Evolutionary conservation across 495 filamentous ascomycete genomes (phyloP), one percentile per base, ranked within the genome.

Genomic region (Achaetomiella virescens): DNA sequence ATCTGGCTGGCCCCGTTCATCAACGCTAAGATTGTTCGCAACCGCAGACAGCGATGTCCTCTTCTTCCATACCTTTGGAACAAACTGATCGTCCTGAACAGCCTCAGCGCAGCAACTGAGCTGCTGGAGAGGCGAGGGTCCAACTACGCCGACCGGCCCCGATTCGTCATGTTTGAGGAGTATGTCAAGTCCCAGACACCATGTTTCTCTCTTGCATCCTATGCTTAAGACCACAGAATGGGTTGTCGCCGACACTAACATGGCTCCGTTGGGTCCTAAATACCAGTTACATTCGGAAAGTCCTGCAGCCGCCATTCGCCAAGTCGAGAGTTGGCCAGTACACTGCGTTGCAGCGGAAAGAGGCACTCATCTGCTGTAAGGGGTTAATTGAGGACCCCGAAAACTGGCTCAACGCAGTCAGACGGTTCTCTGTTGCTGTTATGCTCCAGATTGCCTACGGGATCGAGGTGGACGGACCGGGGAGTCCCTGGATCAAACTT

Each of bases 131-230:
- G 68, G 40, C 67, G 72, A 3, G 75, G 75, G 1, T 66, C 69
- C 14, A 73, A 70, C 52, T 76, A 77, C 36, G 64, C 68, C 8
- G 75, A 77, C 58, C 63, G 75, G 12, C 75, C 75, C 1, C 65
- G 68, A 31, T 77, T 77, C 54, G 70, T 80, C 42, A 65, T 79
- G 48, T 78, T 77, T 49, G 77, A 79, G 48, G 71, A 70, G 65
- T 69, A 54, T 27, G 64, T 38, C 21, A 43, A n/a, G n/a, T n/a
- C n/a, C n/a, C n/a, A n/a, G n/a, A n/a, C n/a, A n/a, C n/a, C n/a
- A n/a, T n/a, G n/a, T n/a, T n/a, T n/a, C n/a, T n/a, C n/a, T n/a
- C n/a, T n/a, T n/a, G n/a, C n/a, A n/a, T n/a, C n/a, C n/a, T n/a
- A n/a, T n/a, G n/a, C n/a, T n/a, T n/a, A n/a, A n/a, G 10, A 8